Conservation (phyloP, 768 basidiomycete species). For the Amylocystis lapponica region DNA sequence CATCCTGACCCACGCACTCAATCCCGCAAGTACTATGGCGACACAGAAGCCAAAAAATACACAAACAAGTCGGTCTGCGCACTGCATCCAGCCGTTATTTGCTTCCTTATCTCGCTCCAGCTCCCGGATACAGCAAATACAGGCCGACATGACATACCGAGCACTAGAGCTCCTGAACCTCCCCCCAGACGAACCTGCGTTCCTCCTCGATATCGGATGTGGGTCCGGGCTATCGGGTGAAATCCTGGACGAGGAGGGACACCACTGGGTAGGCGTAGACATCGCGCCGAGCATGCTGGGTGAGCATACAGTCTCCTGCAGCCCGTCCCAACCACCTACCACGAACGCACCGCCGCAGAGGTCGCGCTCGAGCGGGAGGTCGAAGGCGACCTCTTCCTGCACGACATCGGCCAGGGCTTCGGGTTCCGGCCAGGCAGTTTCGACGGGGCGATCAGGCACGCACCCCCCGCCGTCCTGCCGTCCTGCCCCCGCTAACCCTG, state of each 20-base stretch:
- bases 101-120: slow-evolving; percentile 32
- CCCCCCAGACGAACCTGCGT: slow-evolving; percentile 72
- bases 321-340: neutral
- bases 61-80: slow-evolving; percentile 68
- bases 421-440: slow-evolving; percentile 96
- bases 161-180: slow-evolving; percentile 88
- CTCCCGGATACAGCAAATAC: slow-evolving; percentile 93
- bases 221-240: slow-evolving; percentile 96
- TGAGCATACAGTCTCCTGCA: slow-evolving; percentile 42
- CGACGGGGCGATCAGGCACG: slow-evolving; percentile 93
- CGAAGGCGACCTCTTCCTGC: slow-evolving; percentile 92
- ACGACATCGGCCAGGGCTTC: slow-evolving; percentile 97
- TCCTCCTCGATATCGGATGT: slow-evolving; percentile 93
- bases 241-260: slow-evolving; percentile 91
- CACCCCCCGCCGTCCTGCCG: slow-evolving; percentile 2
- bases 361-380: slow-evolving; percentile 94
- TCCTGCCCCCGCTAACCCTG: too few species aligned
- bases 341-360: too few species aligned
- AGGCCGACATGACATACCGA: slow-evolving; percentile 95
- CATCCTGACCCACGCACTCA: too few species aligned
- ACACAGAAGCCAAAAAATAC: slow-evolving; percentile 92
- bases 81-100: too few species aligned
- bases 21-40: slow-evolving; percentile 99
- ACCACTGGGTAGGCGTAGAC: slow-evolving; percentile 91
- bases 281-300: slow-evolving; percentile 97